phyloP scores from a whole-genome alignment of 2,329 filamentous ascomycete species.

The Cytospora leucostoma region DNA sequence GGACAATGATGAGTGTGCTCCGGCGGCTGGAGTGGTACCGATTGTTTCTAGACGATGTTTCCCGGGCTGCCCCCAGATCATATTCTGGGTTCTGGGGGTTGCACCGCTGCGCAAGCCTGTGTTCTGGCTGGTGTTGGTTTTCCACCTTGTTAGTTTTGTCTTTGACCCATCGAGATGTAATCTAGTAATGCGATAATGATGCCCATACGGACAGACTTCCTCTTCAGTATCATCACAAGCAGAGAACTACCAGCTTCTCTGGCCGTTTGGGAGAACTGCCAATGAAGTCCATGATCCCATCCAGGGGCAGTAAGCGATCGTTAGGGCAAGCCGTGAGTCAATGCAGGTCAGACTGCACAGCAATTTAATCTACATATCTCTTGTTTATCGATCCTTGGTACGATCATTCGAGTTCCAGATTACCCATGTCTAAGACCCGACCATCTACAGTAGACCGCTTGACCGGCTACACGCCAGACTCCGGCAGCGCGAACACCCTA shows the following conservation, averaged over 20 bases:
- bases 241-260: not conserved
- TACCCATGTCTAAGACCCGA: not conserved
- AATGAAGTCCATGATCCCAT: not conserved
- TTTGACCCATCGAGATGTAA: not conserved
- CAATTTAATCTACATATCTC: not conserved
- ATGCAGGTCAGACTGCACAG: no score
- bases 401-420: not conserved
- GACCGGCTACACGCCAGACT: slow-evolving; percentile 27
- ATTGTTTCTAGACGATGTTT: not conserved
- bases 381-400: not conserved
- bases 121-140: not conserved
- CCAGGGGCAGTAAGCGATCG: no score
- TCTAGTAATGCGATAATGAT: slow-evolving; percentile 1
- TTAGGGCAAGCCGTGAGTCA: no score
- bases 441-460: not conserved
- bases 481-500: slow-evolving; percentile 49
- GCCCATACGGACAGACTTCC: not conserved
- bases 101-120: not conserved
- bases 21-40: not conserved
- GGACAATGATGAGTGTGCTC: not conserved
- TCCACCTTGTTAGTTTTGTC: not conserved
- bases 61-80: not conserved
- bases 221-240: not conserved
- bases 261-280: not conserved
- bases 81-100: not conserved